These are phyloP conservation scores for Curvularia sp. DNA, from an alignment of 2,329 filamentous ascomycete species.

Conservation along the genomic window DNA sequence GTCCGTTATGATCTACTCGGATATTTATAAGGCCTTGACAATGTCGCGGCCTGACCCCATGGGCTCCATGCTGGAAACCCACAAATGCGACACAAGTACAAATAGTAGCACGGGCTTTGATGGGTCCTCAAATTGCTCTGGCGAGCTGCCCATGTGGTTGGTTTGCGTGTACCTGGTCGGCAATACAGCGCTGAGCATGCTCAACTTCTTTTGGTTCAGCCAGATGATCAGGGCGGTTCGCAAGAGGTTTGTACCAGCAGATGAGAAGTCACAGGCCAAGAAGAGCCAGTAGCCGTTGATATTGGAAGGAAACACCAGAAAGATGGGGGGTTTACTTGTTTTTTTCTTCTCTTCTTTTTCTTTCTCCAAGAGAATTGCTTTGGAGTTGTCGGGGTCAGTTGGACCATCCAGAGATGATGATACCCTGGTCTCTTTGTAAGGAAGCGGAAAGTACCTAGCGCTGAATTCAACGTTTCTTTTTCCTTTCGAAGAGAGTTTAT, in stretches of 20 bases:
- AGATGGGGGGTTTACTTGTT: not conserved
- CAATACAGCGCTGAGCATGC: constrained; percentile 73
- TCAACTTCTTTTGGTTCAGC: constrained; percentile 85
- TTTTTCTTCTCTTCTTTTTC: not conserved
- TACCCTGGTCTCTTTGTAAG: constrained; percentile 9
- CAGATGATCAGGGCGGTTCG: constrained; percentile 85
- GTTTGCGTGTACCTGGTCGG: constrained; percentile 71
- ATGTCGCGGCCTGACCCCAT: constrained; percentile 25
- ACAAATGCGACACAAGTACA: constrained; percentile 58
- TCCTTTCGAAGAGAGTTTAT: not conserved
- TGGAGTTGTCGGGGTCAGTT: not conserved
- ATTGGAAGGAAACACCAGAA: not conserved
- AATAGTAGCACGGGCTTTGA: constrained; percentile 29
- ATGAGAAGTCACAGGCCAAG: constrained; percentile 24
- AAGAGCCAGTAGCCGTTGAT: constrained; percentile 25
- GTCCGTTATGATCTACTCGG: constrained; percentile 68
- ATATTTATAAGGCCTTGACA: constrained; percentile 64
- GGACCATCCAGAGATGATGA: constrained; percentile 3
- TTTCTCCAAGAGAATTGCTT: not conserved
- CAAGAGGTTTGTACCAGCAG: constrained; percentile 70
- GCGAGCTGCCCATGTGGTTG: constrained; percentile 70
- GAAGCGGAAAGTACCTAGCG: not conserved
- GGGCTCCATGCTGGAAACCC: constrained; percentile 35
- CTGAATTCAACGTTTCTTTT: not conserved
- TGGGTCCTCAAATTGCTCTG: constrained; percentile 31